These are phyloP conservation scores for Rosa lucieae DNA, from an alignment of 306 rosid species.

Conservation along the genomic window DNA sequence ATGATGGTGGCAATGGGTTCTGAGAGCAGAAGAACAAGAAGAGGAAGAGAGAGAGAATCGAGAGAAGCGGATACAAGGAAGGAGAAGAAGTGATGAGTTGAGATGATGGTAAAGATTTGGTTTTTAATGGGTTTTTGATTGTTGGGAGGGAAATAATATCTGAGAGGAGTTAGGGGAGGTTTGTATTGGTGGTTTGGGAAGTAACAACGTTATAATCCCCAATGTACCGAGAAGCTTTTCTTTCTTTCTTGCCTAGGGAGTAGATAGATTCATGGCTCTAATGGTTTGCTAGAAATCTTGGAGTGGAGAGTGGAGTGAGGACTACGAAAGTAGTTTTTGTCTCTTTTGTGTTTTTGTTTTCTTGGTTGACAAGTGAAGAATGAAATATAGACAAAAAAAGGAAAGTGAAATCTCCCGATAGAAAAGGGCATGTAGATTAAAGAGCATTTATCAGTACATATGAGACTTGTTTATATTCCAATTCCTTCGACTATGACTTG, in stretches of 20 bases:
- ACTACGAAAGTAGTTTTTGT: not conserved
- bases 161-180: no score
- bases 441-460: no score
- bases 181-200: no score
- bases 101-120: not conserved
- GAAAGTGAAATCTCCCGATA: not conserved
- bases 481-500: not conserved
- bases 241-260: not conserved
- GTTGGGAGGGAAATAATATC: conserved; percentile 23
- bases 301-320: not conserved
- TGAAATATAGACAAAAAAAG: not conserved
- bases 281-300: no score
- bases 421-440: not conserved
- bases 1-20: conserved; percentile 20
- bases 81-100: conserved; percentile 34
- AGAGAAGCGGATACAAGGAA: conserved; percentile 12
- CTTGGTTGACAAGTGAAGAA: not conserved
- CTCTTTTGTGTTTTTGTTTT: not conserved
- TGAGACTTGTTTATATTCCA: no score
- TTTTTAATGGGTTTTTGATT: not conserved
- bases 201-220: no score
- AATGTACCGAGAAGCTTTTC: no score
- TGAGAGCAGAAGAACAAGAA: conserved; percentile 16
- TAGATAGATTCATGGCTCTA: not conserved
- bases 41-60: conserved; percentile 19